Base-by-base conservation (phyloP, 2,329 filamentous ascomycete species). In the Colletotrichum sojae region DNA sequence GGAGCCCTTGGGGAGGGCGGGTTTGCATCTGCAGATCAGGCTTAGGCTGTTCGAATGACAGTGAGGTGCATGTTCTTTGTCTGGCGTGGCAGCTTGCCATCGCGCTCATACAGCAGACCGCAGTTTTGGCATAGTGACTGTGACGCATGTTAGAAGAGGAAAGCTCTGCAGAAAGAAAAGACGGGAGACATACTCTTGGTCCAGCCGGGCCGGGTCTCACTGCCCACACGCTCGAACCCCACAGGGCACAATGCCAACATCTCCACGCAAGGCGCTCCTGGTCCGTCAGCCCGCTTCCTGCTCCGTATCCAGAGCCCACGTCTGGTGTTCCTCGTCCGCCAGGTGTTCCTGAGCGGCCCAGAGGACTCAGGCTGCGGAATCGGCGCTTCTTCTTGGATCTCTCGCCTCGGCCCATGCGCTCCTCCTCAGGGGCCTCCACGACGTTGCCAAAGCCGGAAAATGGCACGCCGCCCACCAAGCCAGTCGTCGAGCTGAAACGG, bases 371-470 rank as follows among this genome's bases (percentile, higher is more conserved):
- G 79, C 94, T 97, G 73, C 95, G 89, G 83, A 98, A 97, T 27
- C 95, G 88, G 72, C 93, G 89, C 89, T 98, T 98, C 86, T 97
- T 97, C 87, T 97, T 98, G 75, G 92, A 96, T 53, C 95, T 86
- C 81, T 98, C 95, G 25, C 95, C 95, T 63, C 95, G 88, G 22
- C 95, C 95, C 90, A 98, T 95, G 5, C 93, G 89, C 76, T 97
- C 94, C 76, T 98, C 89, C 73, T 91, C 88, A 43, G 86, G 81
- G 27, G 70, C 67, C 25, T 69, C 79, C 15, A 87, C 82, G 5
- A 86, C 83, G 4, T 84, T 82, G n/a, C 85, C 85, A 70, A 83
- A 83, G 31, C 84, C 82, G 53, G 82, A 81, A 66, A 89, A 83
- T 2, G 94, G 92, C 53, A 91, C 85, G n/a, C 92, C 91, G 36